Evolutionary conservation across 2,329 filamentous ascomycete genomes (phyloP), one percentile per base, ranked within the genome.

Genomic region (Arthrobotrys pseudoclavata): DNA sequence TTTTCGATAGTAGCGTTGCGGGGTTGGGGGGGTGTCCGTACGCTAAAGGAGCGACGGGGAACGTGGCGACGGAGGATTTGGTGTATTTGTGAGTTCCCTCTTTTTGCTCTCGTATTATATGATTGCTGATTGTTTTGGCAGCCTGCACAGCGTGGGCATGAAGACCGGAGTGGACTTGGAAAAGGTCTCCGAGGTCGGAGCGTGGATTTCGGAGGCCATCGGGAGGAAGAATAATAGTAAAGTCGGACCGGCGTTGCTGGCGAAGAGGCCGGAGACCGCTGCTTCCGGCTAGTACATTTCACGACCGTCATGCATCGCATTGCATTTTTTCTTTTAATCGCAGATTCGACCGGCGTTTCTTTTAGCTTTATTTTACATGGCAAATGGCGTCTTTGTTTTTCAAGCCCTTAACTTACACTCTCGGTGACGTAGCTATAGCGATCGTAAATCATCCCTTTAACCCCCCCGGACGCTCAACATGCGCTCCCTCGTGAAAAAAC

Each of bases 11-110:
- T 79, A 92, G 91, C 66, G 91, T 96, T 0, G 92, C 89, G 1
- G 93, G 93, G 0, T 86, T 97, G 0, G 93, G 93, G 0, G 93
- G 93, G 0, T 96, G 93, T 82, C 93, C 93, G 0, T 97, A 92
- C 82, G 92, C 91, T 79, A 93, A 92, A 0, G 93, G 93, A 0
- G 93, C 93, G 0, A 96, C 92, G 47, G 93, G 93, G 0, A 97
- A 96, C 82, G 92, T 95, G 12, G 90, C 92, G 0, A 94, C 92
- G 0, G 93, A 97, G 84, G 91, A 96, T 82, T 84, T 96, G 84
- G 90, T 96, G 1, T 93, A 95, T 82, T 91, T 92, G 72, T 80
- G 64, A 69, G 79, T 79, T 18, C 18, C 15, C 10, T 42, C 34
- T 52, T 15, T 7, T 18, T 40, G 18, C 12, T 37, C 34, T 37